These are phyloP conservation scores for Didymella glomerata DNA, from an alignment of 2,329 filamentous ascomycete species.

Conservation along the genomic window DNA sequence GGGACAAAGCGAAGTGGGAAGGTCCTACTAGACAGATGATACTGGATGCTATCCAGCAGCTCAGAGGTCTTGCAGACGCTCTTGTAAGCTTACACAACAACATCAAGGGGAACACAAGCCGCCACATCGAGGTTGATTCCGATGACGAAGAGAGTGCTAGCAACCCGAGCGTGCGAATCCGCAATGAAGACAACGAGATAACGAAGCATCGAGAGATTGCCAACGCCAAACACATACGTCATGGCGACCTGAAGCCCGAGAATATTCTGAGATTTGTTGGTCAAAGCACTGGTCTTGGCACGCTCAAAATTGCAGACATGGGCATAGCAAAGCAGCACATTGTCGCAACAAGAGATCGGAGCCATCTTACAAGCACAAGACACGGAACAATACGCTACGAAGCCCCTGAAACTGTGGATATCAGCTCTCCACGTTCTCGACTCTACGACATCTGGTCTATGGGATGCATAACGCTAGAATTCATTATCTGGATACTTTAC, in stretches of 20 bases:
- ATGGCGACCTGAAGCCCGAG: conserved; percentile 38
- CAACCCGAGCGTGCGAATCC: neutral
- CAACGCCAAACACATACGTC: conserved; percentile 3
- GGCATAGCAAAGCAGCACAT: conserved; percentile 25
- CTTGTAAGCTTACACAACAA: neutral
- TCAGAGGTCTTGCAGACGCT: neutral
- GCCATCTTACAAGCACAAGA: neutral
- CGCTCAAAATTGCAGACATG: conserved; percentile 31
- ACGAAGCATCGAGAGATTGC: neutral
- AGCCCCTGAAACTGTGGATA: conserved; percentile 19
- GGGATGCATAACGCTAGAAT: conserved; percentile 41
- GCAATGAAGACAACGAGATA: neutral
- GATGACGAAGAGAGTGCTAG: neutral
- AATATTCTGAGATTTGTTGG: conserved; percentile 31
- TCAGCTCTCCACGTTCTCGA: conserved; percentile 18
- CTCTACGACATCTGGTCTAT: conserved; percentile 38
- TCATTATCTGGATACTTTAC: conserved; percentile 36
- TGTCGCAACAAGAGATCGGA: conserved; percentile 6
- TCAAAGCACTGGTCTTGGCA: conserved; percentile 2
- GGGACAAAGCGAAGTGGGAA: neutral
- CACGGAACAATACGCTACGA: conserved; percentile 30
- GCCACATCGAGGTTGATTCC: neutral
- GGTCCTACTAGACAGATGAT: neutral
- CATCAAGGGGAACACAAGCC: neutral
- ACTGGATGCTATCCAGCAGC: neutral